phyloP scores from a whole-genome alignment of 768 basidiomycete genomes.

The Boletus rex-veris region DNA sequence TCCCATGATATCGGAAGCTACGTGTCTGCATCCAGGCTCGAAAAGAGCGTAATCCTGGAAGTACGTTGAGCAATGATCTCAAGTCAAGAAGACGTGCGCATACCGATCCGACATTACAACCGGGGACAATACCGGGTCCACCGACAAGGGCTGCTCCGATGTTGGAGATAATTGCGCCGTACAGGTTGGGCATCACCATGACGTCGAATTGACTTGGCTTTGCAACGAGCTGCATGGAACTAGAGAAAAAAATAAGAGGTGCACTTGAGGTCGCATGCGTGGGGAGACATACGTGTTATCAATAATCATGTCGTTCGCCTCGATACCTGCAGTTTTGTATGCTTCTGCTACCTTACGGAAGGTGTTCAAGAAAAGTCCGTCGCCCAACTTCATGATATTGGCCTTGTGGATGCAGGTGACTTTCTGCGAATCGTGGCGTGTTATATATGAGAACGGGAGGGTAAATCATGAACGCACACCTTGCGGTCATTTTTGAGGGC shows the following conservation, averaged over 20 bases:
- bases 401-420: conserved; percentile 99
- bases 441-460: neutral
- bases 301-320: conserved; percentile 97
- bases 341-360: conserved; percentile 96
- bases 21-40: conserved; percentile 97
- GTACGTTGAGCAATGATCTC: neutral
- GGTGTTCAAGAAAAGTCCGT: conserved; percentile 97
- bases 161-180: conserved; percentile 97
- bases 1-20: conserved; percentile 94
- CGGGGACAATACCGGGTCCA: conserved; percentile 96
- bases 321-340: conserved; percentile 89
- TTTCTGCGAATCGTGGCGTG: conserved; percentile 56
- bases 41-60: conserved; percentile 91
- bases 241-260: conserved; percentile 28
- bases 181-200: conserved; percentile 98
- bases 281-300: conserved; percentile 79
- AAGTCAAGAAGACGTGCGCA: conserved; percentile 20
- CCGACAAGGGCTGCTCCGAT: conserved; percentile 98
- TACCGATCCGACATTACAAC: conserved; percentile 95
- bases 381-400: conserved; percentile 99
- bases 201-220: conserved; percentile 96
- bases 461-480: conserved; percentile 40
- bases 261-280: neutral
- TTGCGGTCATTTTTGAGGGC: conserved; percentile 98
- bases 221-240: conserved; percentile 98